phyloP scores from a whole-genome alignment of 1,139 yeast species.

The Kodamaea fungicola region DNA sequence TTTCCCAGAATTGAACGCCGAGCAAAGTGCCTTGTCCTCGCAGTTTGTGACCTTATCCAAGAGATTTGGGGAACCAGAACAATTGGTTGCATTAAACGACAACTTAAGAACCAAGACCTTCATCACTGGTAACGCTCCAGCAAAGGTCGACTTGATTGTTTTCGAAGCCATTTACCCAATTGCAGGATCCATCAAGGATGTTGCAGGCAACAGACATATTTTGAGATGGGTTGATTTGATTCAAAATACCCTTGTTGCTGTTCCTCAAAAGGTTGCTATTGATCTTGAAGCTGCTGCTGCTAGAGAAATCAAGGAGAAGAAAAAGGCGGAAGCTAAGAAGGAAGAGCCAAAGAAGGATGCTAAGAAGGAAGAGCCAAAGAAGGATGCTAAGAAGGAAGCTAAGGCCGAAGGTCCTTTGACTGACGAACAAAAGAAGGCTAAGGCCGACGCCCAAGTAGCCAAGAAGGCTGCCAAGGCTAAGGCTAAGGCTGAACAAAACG shows the following conservation, averaged over 20 bases:
- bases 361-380: constrained; percentile 12
- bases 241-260: constrained; percentile 60
- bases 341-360: constrained; percentile 20
- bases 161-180: constrained; percentile 63
- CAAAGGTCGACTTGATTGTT: constrained; percentile 65
- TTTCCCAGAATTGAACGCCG: constrained; percentile 39
- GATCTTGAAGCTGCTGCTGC: constrained; percentile 65
- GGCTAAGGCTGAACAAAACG: constrained; percentile 59
- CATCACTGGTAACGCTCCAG: constrained; percentile 60
- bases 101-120: constrained; percentile 67
- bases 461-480: constrained; percentile 73
- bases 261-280: constrained; percentile 55
- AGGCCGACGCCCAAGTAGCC: constrained; percentile 60
- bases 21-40: constrained; percentile 67
- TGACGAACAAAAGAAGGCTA: constrained; percentile 64
- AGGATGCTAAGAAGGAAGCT: constrained; percentile 4
- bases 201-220: constrained; percentile 67
- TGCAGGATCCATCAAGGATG: constrained; percentile 48
- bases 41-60: constrained; percentile 77
- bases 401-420: constrained; percentile 19
- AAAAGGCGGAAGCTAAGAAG: constrained; percentile 36
- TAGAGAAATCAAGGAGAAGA: constrained; percentile 48
- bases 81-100: constrained; percentile 61
- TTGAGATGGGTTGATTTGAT: constrained; percentile 88
- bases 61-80: constrained; percentile 54